These are phyloP conservation scores for Pezicula rhizophila DNA, from an alignment of 2,329 filamentous ascomycete genomes.

Conservation along the genomic window DNA sequence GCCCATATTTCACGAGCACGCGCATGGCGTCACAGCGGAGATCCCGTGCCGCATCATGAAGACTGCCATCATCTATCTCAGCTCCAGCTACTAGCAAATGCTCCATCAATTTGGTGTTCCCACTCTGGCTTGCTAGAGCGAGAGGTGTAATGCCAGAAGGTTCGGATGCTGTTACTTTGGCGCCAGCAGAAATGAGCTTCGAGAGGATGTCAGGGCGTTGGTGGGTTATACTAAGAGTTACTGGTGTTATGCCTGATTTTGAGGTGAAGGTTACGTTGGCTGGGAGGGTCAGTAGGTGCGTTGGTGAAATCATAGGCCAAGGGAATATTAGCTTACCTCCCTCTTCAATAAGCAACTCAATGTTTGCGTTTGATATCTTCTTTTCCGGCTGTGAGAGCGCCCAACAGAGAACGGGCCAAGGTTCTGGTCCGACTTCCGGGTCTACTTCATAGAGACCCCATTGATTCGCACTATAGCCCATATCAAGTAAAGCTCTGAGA, in stretches of 20 bases:
- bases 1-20: conserved; percentile 51
- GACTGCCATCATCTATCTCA: conserved; percentile 43
- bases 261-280: conserved; percentile 11
- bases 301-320: background rate
- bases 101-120: conserved; percentile 10
- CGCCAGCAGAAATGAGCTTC: conserved; percentile 49
- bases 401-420: conserved; percentile 54
- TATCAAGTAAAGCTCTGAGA: conserved; percentile 45
- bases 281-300: conserved; percentile 6
- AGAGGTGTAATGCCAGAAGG: conserved; percentile 54
- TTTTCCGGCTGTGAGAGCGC: conserved; percentile 59
- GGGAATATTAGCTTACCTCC: conserved; percentile 24
- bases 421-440: conserved; percentile 31
- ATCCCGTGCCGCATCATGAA: conserved; percentile 58
- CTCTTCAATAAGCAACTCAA: conserved; percentile 48
- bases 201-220: conserved; percentile 11
- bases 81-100: conserved; percentile 9
- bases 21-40: conserved; percentile 51
- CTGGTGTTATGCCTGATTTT: conserved; percentile 9
- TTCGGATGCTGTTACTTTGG: conserved; percentile 54
- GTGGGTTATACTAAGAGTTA: conserved; percentile 8
- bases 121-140: conserved; percentile 36
- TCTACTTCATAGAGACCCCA: conserved; percentile 33
- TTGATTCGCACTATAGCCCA: conserved; percentile 43
- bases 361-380: conserved; percentile 51